Conservation (phyloP, 169 alveolate species). For the Plasmodium chabaudi region DNA sequence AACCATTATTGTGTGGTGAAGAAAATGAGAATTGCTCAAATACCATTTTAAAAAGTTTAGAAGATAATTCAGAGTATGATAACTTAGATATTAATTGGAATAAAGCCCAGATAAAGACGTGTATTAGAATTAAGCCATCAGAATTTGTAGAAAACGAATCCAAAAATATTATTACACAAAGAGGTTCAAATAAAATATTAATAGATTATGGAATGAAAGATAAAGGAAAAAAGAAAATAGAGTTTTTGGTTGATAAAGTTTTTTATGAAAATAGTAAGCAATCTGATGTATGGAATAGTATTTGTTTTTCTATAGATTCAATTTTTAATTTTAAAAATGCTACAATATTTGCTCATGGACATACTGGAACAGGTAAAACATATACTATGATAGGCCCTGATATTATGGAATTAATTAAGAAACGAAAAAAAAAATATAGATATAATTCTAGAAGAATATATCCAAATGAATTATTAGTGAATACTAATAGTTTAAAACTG, state of each 20-base stretch:
- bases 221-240: slow-evolving; percentile 35
- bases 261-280: slow-evolving; percentile 77
- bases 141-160: slow-evolving; percentile 31
- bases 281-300: slow-evolving; percentile 79
- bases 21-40: slow-evolving; percentile 13
- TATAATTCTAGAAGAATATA: slow-evolving; percentile 8
- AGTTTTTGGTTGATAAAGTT: slow-evolving; percentile 79
- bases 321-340: slow-evolving; percentile 79
- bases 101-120: slow-evolving; percentile 70
- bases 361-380: slow-evolving; percentile 87
- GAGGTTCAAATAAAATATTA: slow-evolving; percentile 46
- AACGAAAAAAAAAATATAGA: slow-evolving; percentile 33
- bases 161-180: slow-evolving; percentile 55
- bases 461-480: slow-evolving; percentile 24
- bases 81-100: slow-evolving; percentile 75
- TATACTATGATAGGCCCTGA: slow-evolving; percentile 86
- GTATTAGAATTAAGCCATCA: slow-evolving; percentile 70
- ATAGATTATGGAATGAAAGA: slow-evolving; percentile 51
- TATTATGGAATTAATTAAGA: slow-evolving; percentile 76
- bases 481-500: slow-evolving; percentile 50
- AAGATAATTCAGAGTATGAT: slow-evolving; percentile 10
- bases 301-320: slow-evolving; percentile 78
- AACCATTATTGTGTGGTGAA: slow-evolving; percentile 15
- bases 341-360: slow-evolving; percentile 85
- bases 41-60: slow-evolving; percentile 18